Percentiles rank a stretch among this genome's conserved stretches.
Conservation (phyloP, 2,329 filamentous ascomycete genomes). For the Eutypa lata region DNA sequence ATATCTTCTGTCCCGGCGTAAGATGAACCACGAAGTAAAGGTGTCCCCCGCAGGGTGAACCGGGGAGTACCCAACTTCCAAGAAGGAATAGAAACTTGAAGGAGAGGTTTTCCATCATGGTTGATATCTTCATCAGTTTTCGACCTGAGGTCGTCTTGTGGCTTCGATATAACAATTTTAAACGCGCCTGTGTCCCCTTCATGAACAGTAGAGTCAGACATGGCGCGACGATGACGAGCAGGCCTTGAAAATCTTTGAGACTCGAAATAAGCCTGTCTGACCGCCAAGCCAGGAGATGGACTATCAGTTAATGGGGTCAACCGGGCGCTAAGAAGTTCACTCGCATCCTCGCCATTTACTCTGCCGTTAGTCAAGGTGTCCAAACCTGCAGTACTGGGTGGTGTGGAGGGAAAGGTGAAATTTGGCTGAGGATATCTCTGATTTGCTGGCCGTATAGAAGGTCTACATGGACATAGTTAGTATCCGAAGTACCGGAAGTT, state of each 20-base stretch:
- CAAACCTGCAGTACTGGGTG: constrained; percentile 56
- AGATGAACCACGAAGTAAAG: constrained; percentile 76
- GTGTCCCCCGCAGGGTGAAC: constrained; percentile 74
- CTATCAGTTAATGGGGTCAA: constrained; percentile 37
- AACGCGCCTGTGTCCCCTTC: constrained; percentile 65
- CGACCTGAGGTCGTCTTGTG: constrained; percentile 56
- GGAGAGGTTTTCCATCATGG: constrained; percentile 44
- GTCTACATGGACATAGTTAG: constrained; percentile 39
- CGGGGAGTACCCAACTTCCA: constrained; percentile 80
- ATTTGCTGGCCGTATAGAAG: constrained; percentile 58
- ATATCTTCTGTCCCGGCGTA: constrained; percentile 74
- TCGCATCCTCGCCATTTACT: constrained; percentile 26
- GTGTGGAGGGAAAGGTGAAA: constrained; percentile 59
- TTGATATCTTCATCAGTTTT: constrained; percentile 60
- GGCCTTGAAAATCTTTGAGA: constrained; percentile 20
- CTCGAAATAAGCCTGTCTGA: constrained; percentile 31
- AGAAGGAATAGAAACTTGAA: constrained; percentile 77
- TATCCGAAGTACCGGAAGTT: background rate
- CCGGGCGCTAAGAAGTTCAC: constrained; percentile 32
- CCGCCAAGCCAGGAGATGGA: constrained; percentile 26
- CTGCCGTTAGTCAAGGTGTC: constrained; percentile 39
- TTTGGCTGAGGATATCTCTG: constrained; percentile 60
- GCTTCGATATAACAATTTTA: constrained; percentile 76
- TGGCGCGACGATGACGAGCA: constrained; percentile 54
- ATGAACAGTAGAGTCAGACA: constrained; percentile 75